Evolutionary conservation across 1,139 yeast genomes (phyloP).

Genomic region (Protomyces inouyei): DNA sequence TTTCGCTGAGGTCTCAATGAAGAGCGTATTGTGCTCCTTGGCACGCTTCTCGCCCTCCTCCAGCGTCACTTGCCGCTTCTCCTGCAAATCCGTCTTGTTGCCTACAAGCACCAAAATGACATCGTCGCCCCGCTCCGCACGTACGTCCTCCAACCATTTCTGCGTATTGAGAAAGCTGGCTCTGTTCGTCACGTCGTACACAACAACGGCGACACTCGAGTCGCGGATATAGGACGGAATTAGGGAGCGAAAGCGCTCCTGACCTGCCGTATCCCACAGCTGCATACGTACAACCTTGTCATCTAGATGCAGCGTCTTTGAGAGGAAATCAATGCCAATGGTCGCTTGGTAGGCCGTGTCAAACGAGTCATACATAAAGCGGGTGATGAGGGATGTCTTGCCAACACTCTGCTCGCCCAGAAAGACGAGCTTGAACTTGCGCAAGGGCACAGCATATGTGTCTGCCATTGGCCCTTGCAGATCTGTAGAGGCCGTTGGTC

Average conservation of each 20-base stretch:
- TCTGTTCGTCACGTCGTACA: slow-evolving; percentile 80
- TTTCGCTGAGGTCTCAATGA: slow-evolving; percentile 90
- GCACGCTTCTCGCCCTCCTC: slow-evolving; percentile 79
- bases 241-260: slow-evolving; percentile 88
- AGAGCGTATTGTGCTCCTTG: slow-evolving; percentile 69
- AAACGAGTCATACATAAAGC: slow-evolving; percentile 98
- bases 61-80: slow-evolving; percentile 69
- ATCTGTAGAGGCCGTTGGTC: neutral
- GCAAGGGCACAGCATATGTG: slow-evolving; percentile 20
- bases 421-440: slow-evolving; percentile 77
- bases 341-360: slow-evolving; percentile 88
- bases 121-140: slow-evolving; percentile 65
- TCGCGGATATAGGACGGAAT: slow-evolving; percentile 94
- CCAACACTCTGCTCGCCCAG: slow-evolving; percentile 57
- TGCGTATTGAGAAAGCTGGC: slow-evolving; percentile 70
- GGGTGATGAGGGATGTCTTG: slow-evolving; percentile 86
- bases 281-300: slow-evolving; percentile 67
- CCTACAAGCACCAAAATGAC: slow-evolving; percentile 74
- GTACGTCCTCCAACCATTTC: slow-evolving; percentile 83
- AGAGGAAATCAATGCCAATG: slow-evolving; percentile 90
- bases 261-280: slow-evolving; percentile 99
- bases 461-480: slow-evolving; percentile 13
- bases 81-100: slow-evolving; percentile 66
- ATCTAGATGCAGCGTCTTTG: slow-evolving; percentile 76
- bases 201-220: slow-evolving; percentile 93